A percentile compares a stretch with the other conserved stretches of the same genome.
phyloP scores from a whole-genome alignment of 768 basidiomycete genomes.

The Inosperma sp. region DNA sequence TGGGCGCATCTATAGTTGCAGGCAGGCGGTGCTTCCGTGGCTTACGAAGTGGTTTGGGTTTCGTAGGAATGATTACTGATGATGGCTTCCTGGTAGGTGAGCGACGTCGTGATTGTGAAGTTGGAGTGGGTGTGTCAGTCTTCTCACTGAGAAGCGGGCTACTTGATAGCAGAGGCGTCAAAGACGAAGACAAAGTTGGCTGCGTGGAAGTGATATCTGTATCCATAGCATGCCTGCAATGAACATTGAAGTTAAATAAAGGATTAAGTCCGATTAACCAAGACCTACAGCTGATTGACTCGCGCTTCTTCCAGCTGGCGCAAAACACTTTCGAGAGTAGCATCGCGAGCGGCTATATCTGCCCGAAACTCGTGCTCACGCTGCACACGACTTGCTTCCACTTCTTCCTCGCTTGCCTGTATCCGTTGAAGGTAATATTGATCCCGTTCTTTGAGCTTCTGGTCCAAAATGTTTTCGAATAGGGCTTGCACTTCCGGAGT shows the following conservation, averaged over 20 bases:
- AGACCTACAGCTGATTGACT: conserved; percentile 3
- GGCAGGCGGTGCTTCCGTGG: conserved; percentile 1
- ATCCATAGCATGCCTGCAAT: neutral
- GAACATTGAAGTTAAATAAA: neutral
- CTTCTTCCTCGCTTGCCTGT: neutral
- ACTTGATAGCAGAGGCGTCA: conserved; percentile 1
- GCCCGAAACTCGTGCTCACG: conserved; percentile 6
- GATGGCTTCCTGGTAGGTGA: conserved; percentile 4
- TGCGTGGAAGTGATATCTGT: neutral
- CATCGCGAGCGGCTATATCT: conserved; percentile 3
- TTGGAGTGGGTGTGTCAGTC: neutral
- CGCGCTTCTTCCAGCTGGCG: conserved; percentile 8
- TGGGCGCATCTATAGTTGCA: neutral
- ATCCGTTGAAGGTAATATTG: conserved; percentile 4
- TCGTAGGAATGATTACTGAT: neutral
- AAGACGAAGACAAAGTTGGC: neutral
- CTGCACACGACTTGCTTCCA: conserved; percentile 1
- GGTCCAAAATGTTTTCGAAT: conserved; percentile 5
- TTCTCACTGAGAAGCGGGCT: neutral
- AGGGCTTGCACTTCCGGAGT: conserved; percentile 3
- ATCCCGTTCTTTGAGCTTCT: conserved; percentile 4
- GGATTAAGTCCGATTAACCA: neutral
- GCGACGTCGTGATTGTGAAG: conserved; percentile 2
- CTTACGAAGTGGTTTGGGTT: conserved; percentile 1
- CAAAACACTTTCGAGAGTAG: conserved; percentile 6